Evolutionary conservation across 352 stramenopile species (phyloP).

Genomic region (Phytophthora cactorum): DNA sequence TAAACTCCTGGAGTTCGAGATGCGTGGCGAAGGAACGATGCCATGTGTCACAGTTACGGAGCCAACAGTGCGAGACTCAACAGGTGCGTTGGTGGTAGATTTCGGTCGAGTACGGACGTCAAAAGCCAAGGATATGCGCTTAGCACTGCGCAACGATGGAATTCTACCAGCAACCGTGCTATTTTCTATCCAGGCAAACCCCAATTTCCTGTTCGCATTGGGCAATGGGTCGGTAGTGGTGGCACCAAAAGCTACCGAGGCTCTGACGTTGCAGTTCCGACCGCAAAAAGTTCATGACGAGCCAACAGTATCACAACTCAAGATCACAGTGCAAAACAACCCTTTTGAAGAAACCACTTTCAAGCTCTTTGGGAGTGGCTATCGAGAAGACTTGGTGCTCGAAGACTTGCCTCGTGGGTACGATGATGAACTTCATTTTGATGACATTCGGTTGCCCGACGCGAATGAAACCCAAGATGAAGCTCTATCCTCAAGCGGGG

Average conservation of each 20-base stretch:
- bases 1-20: conserved; percentile 86
- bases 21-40: conserved; percentile 93
- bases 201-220: conserved; percentile 76
- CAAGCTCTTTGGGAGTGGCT: conserved; percentile 73
- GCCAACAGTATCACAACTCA: conserved; percentile 52
- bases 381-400: conserved; percentile 87
- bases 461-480: conserved; percentile 6
- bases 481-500: not conserved
- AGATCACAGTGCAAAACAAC: conserved; percentile 93
- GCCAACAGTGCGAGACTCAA: conserved; percentile 70
- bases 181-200: conserved; percentile 86
- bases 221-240: conserved; percentile 83
- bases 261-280: conserved; percentile 82
- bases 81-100: conserved; percentile 71
- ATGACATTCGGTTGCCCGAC: conserved; percentile 74
- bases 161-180: conserved; percentile 92
- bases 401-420: conserved; percentile 82
- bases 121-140: conserved; percentile 66
- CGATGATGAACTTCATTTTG: conserved; percentile 88
- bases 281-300: conserved; percentile 82
- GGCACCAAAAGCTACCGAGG: conserved; percentile 63
- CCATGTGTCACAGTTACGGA: conserved; percentile 91
- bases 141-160: conserved; percentile 92
- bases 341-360: conserved; percentile 88
- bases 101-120: conserved; percentile 83